phyloP scores from a whole-genome alignment of 148 eudicot species.

The Camellia lanceoleosa region DNA sequence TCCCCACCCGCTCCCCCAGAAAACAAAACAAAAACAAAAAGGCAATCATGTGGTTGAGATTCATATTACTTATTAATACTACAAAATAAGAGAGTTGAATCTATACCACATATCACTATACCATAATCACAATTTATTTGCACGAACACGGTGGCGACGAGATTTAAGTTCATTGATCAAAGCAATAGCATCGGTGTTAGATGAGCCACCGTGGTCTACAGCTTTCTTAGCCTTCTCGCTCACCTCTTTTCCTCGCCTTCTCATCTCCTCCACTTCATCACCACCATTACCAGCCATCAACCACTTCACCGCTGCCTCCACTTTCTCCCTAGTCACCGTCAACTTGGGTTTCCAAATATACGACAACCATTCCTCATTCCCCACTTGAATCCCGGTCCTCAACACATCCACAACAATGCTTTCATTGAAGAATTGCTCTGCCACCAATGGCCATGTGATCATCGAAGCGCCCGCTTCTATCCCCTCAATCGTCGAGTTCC shows the following conservation, averaged over 20 bases:
- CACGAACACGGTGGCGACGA: not conserved
- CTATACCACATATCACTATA: no score
- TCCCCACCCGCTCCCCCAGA: no score
- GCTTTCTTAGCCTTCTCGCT: slow-evolving; percentile 36
- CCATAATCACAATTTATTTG: no score
- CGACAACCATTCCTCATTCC: not conserved
- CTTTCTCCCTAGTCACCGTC: not conserved
- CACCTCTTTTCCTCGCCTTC: slow-evolving; percentile 22
- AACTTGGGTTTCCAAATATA: not conserved
- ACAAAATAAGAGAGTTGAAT: no score
- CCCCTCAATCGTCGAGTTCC: slow-evolving; percentile 52
- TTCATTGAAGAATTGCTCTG: slow-evolving; percentile 15
- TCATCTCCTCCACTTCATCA: slow-evolving; percentile 25
- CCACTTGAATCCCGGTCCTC: not conserved
- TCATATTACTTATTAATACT: no score
- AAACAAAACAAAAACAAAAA: no score
- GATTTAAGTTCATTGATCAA: slow-evolving; percentile 20
- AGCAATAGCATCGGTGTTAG: slow-evolving; percentile 23
- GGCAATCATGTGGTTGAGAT: no score
- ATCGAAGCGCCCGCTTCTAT: slow-evolving; percentile 29
- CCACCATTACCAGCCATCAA: slow-evolving; percentile 8
- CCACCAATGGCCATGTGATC: slow-evolving; percentile 11
- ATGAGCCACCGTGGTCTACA: slow-evolving; percentile 37
- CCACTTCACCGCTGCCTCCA: not conserved
- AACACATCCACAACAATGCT: not conserved